Conservation (phyloP, 352 stramenopile genomes). For the Phytophthora megakarya region DNA sequence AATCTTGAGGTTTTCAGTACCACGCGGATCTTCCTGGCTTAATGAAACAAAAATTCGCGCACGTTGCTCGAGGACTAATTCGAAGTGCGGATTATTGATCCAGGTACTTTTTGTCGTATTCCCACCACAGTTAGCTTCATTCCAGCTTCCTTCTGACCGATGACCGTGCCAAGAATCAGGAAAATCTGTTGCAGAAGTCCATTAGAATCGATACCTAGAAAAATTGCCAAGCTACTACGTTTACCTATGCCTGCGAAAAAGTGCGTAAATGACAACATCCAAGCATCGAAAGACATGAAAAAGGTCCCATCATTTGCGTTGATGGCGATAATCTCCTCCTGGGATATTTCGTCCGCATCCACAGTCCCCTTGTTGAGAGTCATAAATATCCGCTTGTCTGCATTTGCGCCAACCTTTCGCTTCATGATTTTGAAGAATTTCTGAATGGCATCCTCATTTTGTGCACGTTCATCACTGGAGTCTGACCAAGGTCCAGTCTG, state of each 20-base stretch:
- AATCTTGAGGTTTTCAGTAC: constrained; percentile 72
- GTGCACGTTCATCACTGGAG: constrained; percentile 65
- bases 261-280: constrained; percentile 89
- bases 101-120: constrained; percentile 87
- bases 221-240: not conserved
- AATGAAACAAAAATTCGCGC: constrained; percentile 75
- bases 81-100: constrained; percentile 88
- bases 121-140: constrained; percentile 73
- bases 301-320: constrained; percentile 92
- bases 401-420: constrained; percentile 65
- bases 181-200: constrained; percentile 59
- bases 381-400: constrained; percentile 69
- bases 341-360: constrained; percentile 59
- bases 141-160: constrained; percentile 78
- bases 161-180: constrained; percentile 86
- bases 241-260: constrained; percentile 91
- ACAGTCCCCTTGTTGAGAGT: constrained; percentile 61
- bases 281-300: constrained; percentile 92
- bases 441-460: constrained; percentile 84
- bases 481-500: constrained; percentile 89
- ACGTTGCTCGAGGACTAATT: constrained; percentile 66
- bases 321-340: constrained; percentile 79
- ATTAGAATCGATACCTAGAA: not conserved
- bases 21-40: constrained; percentile 81
- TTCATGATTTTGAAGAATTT: constrained; percentile 77